phyloP scores from a whole-genome alignment of 2,329 filamentous ascomycete species.

The Alternaria triticina region DNA sequence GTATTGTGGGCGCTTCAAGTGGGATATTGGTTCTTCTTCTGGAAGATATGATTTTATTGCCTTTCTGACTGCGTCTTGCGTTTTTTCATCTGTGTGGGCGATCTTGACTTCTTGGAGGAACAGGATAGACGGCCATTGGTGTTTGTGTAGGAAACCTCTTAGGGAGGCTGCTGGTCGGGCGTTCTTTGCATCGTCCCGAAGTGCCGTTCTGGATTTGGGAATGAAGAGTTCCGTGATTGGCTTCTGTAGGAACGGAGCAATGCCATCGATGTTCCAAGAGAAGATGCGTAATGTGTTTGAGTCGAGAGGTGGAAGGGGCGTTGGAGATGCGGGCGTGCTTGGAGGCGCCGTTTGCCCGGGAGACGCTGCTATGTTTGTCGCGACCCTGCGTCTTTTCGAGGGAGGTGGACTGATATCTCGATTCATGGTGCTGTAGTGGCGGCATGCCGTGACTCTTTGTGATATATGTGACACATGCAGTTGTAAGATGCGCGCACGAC shows the following conservation, averaged over 20 bases:
- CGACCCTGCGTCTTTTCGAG: slow-evolving; percentile 26
- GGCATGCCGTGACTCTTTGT: background rate
- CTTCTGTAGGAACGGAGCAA: slow-evolving; percentile 51
- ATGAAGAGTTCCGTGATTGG: slow-evolving; percentile 52
- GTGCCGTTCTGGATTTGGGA: background rate
- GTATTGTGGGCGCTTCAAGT: slow-evolving; percentile 47
- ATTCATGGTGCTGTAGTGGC: slow-evolving; percentile 15
- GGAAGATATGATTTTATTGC: slow-evolving; percentile 40
- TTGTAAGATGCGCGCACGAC: background rate
- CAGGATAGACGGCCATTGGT: slow-evolving; percentile 54
- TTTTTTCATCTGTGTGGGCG: slow-evolving; percentile 47
- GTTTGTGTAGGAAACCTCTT: slow-evolving; percentile 52
- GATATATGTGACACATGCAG: background rate
- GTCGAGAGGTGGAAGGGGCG: slow-evolving; percentile 4
- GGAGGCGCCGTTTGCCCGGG: background rate
- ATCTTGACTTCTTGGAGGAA: slow-evolving; percentile 61
- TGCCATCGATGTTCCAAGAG: slow-evolving; percentile 59
- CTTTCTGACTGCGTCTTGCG: slow-evolving; percentile 47
- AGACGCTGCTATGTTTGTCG: background rate
- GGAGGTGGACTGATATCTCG: slow-evolving; percentile 36
- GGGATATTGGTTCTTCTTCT: background rate
- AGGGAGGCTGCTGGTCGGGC: slow-evolving; percentile 38
- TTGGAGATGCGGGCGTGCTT: slow-evolving; percentile 1
- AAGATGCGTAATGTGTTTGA: slow-evolving; percentile 46
- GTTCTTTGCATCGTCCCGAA: background rate